phyloP scores from a whole-genome alignment of 2,329 filamentous ascomycete species.

The Zopfia rhizophila region DNA sequence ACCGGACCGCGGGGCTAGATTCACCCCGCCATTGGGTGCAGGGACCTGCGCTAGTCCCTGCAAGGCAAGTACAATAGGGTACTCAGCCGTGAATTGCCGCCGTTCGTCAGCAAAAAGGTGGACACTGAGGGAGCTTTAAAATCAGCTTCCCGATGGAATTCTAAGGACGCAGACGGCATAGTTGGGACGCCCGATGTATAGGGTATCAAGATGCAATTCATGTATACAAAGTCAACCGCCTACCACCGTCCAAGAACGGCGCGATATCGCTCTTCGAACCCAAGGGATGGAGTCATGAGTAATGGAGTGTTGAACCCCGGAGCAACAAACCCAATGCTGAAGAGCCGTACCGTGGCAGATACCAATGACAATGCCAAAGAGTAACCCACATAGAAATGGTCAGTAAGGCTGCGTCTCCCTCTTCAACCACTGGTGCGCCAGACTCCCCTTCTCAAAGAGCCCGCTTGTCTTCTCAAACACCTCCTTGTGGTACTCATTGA shows the following conservation, averaged over 20 bases:
- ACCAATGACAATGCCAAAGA: conserved; percentile 16
- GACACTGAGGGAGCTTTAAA: no score
- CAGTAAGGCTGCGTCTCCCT: conserved; percentile 77
- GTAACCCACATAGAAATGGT: neutral
- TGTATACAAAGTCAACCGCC: no score
- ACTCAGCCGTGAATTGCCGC: conserved; percentile 44
- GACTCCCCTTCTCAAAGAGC: conserved; percentile 77
- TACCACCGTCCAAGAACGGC: no score
- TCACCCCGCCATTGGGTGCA: no score
- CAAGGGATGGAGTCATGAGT: no score
- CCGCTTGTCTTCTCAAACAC: conserved; percentile 82
- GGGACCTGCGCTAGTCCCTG: no score
- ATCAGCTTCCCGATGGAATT: no score
- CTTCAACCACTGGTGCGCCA: conserved; percentile 82
- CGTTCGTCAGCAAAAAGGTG: conserved; percentile 33
- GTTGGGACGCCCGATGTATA: conserved; percentile 20
- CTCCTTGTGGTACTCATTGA: conserved; percentile 86
- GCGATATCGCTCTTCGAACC: no score
- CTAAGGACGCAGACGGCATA: no score
- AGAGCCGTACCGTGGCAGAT: conserved; percentile 21
- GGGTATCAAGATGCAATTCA: conserved; percentile 27
- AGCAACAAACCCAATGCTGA: conserved; percentile 25
- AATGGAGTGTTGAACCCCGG: no score
- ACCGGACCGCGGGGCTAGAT: no score
- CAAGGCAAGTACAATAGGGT: no score